Evolutionary conservation across 2,329 filamentous ascomycete species (phyloP).

Genomic region (Alternaria viburni): DNA sequence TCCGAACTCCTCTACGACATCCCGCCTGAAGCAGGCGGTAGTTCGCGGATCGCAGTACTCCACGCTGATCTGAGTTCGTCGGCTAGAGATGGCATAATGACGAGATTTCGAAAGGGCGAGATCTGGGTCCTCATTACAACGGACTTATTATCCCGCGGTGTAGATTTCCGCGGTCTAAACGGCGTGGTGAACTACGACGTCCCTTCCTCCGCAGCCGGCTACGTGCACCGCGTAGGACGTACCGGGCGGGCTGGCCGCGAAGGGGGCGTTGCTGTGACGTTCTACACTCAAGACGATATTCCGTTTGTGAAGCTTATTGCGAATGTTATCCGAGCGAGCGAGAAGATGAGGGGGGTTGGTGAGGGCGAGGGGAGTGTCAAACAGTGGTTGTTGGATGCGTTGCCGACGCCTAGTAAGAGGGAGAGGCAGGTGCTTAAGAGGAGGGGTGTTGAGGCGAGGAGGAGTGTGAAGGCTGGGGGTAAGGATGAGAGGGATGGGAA

Average conservation of each 20-base stretch:
- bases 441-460: slow-evolving; percentile 77
- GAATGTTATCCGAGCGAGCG: slow-evolving; percentile 85
- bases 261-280: slow-evolving; percentile 88
- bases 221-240: slow-evolving; percentile 91
- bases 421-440: slow-evolving; percentile 83
- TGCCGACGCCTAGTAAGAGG: slow-evolving; percentile 83
- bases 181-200: slow-evolving; percentile 98
- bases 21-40: slow-evolving; percentile 82
- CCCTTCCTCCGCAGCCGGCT: slow-evolving; percentile 85
- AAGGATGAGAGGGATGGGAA: slow-evolving; percentile 29
- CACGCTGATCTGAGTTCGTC: slow-evolving; percentile 84
- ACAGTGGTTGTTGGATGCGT: slow-evolving; percentile 80
- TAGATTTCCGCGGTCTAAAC: slow-evolving; percentile 94
- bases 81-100: slow-evolving; percentile 80
- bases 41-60: slow-evolving; percentile 83
- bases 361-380: slow-evolving; percentile 57
- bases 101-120: slow-evolving; percentile 86
- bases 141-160: slow-evolving; percentile 86
- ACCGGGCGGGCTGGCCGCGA: slow-evolving; percentile 87
- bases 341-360: slow-evolving; percentile 65
- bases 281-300: slow-evolving; percentile 95
- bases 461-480: slow-evolving; percentile 42
- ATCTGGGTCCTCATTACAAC: slow-evolving; percentile 98
- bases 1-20: slow-evolving; percentile 95
- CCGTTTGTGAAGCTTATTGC: slow-evolving; percentile 88